Conservation (phyloP, 192 early-diverging fungal species). For the Endogone sp. region DNA sequence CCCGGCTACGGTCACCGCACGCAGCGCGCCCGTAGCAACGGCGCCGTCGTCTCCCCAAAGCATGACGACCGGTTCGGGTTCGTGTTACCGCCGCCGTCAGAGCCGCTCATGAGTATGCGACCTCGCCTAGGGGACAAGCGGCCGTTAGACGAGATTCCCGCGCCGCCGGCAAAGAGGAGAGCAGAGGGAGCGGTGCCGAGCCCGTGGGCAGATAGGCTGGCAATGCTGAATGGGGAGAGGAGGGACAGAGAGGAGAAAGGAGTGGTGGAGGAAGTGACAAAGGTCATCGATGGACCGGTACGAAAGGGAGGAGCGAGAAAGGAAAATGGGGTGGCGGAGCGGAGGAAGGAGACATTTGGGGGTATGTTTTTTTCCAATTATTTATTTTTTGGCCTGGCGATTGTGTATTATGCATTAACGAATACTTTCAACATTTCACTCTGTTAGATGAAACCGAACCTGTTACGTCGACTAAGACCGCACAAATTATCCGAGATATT, state of each 20-base stretch:
- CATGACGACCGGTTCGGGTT: background rate
- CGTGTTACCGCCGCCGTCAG: too few relatives aligned
- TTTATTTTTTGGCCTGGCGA: background rate
- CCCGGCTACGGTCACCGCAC: background rate
- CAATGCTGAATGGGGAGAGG: background rate
- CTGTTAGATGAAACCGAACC: background rate
- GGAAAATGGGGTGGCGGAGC: background rate
- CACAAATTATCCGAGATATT: background rate
- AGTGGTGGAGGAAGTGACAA: background rate
- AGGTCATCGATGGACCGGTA: background rate
- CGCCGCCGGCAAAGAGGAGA: background rate
- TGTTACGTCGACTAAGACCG: background rate
- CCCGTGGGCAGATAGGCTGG: background rate
- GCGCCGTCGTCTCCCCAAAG: background rate
- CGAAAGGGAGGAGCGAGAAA: background rate
- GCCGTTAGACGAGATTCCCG: background rate
- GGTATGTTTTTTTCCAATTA: background rate
- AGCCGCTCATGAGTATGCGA: background rate
- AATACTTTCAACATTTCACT: too few relatives aligned
- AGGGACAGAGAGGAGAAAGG: too few relatives aligned
- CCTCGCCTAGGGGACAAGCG: background rate
- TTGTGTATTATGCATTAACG: too few relatives aligned
- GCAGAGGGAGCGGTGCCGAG: background rate
- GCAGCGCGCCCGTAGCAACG: background rate
- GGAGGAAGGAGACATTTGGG: background rate